These are phyloP conservation scores for Aspergillus bridgeri DNA, from an alignment of 495 filamentous ascomycete genomes.

Conservation along the genomic window DNA sequence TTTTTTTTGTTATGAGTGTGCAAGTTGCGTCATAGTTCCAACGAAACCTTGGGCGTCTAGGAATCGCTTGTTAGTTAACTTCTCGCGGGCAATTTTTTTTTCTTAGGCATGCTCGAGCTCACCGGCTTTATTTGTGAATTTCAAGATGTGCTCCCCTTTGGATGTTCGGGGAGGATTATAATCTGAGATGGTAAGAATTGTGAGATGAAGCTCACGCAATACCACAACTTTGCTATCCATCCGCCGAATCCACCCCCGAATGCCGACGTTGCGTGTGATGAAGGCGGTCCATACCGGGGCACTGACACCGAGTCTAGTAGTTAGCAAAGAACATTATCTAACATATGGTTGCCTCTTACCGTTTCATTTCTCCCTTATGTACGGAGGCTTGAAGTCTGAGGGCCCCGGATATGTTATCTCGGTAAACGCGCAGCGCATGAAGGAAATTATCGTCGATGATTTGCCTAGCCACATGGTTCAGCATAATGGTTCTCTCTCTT, in stretches of 20 bases:
- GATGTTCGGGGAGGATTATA: constrained; percentile 44
- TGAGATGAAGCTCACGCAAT: constrained; percentile 57
- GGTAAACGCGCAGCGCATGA: constrained; percentile 69
- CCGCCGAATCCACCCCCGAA: constrained; percentile 54
- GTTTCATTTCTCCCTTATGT: constrained; percentile 38
- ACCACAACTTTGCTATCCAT: constrained; percentile 51
- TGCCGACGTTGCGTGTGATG: constrained; percentile 57
- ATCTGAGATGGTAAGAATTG: constrained; percentile 56
- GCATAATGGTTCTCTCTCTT: not conserved
- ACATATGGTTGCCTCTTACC: constrained; percentile 22
- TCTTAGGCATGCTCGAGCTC: constrained; percentile 1
- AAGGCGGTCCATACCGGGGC: constrained; percentile 76
- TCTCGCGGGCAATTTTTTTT: not conserved
- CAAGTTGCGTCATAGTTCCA: not conserved
- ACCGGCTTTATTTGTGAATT: constrained; percentile 36
- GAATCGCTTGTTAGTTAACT: constrained; percentile 1
- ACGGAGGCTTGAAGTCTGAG: constrained; percentile 55
- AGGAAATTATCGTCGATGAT: constrained; percentile 68
- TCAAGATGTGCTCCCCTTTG: constrained; percentile 37
- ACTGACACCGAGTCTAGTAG: constrained; percentile 17
- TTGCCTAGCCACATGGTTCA: constrained; percentile 41
- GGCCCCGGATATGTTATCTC: constrained; percentile 60
- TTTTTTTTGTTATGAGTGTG: constrained; percentile 2
- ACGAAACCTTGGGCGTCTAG: constrained; percentile 38
- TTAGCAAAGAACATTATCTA: not conserved